Conservation (phyloP, 352 stramenopile genomes). For the Thalassiosira mediterranea region DNA sequence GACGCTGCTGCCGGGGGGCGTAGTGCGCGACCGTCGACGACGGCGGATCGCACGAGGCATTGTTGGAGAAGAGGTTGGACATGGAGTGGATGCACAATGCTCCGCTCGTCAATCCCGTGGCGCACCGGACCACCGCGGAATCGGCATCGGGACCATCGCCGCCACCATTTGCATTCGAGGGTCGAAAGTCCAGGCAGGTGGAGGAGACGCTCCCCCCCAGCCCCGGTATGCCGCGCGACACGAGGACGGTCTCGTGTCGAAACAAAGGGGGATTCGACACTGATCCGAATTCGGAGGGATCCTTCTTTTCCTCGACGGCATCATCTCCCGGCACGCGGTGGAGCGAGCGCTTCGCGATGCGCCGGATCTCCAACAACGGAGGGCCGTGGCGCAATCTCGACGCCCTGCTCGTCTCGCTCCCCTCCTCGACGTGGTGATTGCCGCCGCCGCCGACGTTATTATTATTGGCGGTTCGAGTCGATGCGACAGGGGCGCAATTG, state of each 20-base stretch:
- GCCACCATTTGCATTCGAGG: not conserved
- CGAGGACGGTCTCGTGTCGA: slow-evolving; percentile 37
- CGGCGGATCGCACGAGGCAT: not conserved
- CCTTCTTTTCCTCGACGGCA: not conserved
- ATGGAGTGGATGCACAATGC: slow-evolving; percentile 68
- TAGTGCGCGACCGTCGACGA: slow-evolving; percentile 58
- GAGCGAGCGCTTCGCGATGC: slow-evolving; percentile 29
- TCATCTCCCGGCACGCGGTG: slow-evolving; percentile 3
- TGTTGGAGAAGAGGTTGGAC: slow-evolving; percentile 36
- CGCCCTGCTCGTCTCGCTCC: not conserved
- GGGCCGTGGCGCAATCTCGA: slow-evolving; percentile 33
- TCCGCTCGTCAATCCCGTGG: slow-evolving; percentile 70
- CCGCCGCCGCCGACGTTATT: not conserved
- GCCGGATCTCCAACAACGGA: slow-evolving; percentile 47
- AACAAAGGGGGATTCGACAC: not conserved
- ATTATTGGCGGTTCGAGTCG: not conserved
- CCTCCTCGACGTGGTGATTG: not conserved
- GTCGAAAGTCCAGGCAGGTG: slow-evolving; percentile 69
- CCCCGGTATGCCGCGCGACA: slow-evolving; percentile 63
- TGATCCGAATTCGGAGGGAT: not conserved
- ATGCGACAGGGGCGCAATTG: slow-evolving; percentile 14
- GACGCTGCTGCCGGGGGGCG: slow-evolving; percentile 64
- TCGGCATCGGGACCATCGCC: not conserved
- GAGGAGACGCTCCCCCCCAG: slow-evolving; percentile 59
- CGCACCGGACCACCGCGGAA: slow-evolving; percentile 35